phyloP scores from a whole-genome alignment of 1,284 basidiomycete genomes.

The Irpex sp. region DNA sequence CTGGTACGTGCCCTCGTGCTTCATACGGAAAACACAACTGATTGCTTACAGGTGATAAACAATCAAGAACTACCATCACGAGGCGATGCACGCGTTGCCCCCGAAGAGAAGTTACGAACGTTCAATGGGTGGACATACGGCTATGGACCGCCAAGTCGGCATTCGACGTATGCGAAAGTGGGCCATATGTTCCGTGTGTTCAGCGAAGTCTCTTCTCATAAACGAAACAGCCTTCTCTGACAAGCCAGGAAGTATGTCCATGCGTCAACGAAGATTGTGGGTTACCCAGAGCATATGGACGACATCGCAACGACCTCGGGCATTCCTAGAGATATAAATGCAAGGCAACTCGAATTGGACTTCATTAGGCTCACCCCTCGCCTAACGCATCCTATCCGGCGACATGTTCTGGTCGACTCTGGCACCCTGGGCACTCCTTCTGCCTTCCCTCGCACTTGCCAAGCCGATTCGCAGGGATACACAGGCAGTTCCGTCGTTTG shows the following conservation, averaged over 20 bases:
- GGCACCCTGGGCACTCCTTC: not conserved
- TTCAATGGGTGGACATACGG: not conserved
- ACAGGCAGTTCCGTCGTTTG: constrained; percentile 23
- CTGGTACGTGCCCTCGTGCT: not conserved
- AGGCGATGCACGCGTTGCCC: not conserved
- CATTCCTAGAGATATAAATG: not conserved
- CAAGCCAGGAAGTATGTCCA: not conserved
- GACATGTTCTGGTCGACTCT: constrained; percentile 4
- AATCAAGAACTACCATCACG: not conserved
- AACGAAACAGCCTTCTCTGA: not conserved
- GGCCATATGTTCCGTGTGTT: not conserved
- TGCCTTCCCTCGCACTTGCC: not conserved
- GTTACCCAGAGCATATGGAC: not conserved
- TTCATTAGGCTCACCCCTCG: not conserved
- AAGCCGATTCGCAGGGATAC: not conserved
- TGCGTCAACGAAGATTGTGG: not conserved
- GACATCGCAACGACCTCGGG: not conserved
- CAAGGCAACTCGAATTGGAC: not conserved
- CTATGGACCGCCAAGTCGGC: not conserved
- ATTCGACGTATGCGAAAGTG: not conserved
- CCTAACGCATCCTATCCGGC: not conserved
- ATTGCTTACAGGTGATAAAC: not conserved
- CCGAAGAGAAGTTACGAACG: not conserved
- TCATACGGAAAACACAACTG: not conserved
- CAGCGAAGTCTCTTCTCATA: not conserved